phyloP scores from a whole-genome alignment of 306 rosid genomes.

The Pueraria montana region DNA sequence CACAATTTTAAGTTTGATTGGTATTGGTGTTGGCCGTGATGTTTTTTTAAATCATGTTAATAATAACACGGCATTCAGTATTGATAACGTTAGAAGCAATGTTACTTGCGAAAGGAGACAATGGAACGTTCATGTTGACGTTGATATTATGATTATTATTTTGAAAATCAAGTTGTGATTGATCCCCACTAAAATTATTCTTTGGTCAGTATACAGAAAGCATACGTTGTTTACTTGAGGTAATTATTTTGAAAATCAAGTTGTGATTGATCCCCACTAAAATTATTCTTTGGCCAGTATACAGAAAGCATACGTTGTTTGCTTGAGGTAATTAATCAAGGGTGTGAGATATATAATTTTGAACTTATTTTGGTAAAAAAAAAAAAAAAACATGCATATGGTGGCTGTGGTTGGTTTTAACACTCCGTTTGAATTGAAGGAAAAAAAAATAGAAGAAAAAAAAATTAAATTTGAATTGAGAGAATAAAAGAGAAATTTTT shows the following conservation, averaged over 20 bases:
- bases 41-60: neutral
- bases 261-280: neutral
- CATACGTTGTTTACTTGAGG: neutral
- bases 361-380: too few species aligned
- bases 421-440: too few species aligned
- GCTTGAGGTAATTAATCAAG: neutral
- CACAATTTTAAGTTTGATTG: neutral
- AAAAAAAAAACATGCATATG: too few species aligned
- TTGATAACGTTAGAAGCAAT: slow-evolving; percentile 15
- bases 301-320: neutral
- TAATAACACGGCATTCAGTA: neutral
- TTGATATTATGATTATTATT: neutral
- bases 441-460: too few species aligned
- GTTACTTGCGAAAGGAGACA: slow-evolving; percentile 8
- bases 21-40: neutral
- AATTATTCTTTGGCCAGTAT: neutral
- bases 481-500: too few species aligned
- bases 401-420: too few species aligned
- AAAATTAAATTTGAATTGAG: too few species aligned
- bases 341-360: too few species aligned
- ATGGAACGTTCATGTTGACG: slow-evolving; percentile 24
- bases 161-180: neutral
- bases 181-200: neutral
- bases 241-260: neutral
- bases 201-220: neutral